These are phyloP conservation scores for Fusarium citri DNA, from an alignment of 2,329 filamentous ascomycete genomes.

Conservation along the genomic window DNA sequence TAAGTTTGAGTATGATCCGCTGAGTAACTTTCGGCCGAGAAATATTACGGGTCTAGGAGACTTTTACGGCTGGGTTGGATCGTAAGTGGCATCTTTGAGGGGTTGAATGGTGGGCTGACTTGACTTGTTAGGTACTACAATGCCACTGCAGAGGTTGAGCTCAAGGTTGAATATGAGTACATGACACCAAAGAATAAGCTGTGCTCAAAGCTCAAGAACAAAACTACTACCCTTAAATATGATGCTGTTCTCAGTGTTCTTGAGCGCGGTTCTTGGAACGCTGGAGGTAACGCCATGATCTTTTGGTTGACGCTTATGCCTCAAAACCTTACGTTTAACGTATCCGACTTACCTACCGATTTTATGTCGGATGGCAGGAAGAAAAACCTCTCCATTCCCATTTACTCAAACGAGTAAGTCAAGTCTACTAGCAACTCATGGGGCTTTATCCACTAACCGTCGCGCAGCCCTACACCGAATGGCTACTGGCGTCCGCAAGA, in stretches of 20 bases:
- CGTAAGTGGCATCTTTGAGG: not conserved
- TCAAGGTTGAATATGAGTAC: not conserved
- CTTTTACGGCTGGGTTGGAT: constrained; percentile 17
- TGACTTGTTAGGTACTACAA: constrained; percentile 5
- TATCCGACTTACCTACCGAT: not conserved
- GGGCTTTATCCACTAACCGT: not conserved
- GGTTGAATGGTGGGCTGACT: not conserved
- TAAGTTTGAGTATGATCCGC: constrained; percentile 1
- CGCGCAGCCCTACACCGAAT: not conserved
- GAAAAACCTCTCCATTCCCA: not conserved
- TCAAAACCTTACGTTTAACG: not conserved
- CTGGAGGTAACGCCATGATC: not conserved
- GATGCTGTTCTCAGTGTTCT: constrained; percentile 5
- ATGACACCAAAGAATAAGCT: not conserved
- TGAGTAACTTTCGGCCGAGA: not conserved
- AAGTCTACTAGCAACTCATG: not conserved
- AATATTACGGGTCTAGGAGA: not conserved
- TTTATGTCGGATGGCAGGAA: fast-evolving
- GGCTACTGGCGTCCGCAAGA: not conserved
- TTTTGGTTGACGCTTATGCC: constrained; percentile 13
- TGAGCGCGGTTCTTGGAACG: constrained; percentile 5
- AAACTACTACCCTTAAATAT: not conserved
- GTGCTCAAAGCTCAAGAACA: constrained; percentile 1
- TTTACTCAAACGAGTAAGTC: not conserved
- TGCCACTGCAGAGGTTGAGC: constrained; percentile 3